phyloP scores from a whole-genome alignment of 177 flowering plant genomes.

The Telopea speciosissima region DNA sequence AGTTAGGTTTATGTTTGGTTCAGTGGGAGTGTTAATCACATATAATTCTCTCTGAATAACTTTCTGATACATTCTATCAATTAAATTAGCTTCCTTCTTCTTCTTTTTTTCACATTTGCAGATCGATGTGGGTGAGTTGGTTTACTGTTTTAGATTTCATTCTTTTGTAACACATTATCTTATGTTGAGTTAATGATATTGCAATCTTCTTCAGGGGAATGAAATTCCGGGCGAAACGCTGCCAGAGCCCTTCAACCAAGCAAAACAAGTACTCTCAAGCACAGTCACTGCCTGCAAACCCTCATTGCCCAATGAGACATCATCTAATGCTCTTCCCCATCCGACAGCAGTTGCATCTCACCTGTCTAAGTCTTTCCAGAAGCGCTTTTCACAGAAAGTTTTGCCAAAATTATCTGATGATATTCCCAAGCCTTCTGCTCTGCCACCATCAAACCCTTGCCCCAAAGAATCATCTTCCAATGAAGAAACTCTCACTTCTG shows the following conservation, averaged over 20 bases:
- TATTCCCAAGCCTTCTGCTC: slow-evolving; percentile 2
- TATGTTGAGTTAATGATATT: too few relatives aligned
- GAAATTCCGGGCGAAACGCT: slow-evolving; percentile 65
- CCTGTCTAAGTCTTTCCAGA: slow-evolving; percentile 36
- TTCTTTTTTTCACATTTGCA: too few relatives aligned
- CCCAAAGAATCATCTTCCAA: slow-evolving; percentile 5
- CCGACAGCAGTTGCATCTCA: slow-evolving; percentile 32
- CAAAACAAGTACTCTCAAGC: slow-evolving; percentile 14
- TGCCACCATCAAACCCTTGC: slow-evolving; percentile 6
- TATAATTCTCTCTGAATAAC: too few relatives aligned
- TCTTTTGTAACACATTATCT: background rate
- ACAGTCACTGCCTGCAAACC: background rate
- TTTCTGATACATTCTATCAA: background rate
- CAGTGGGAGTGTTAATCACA: background rate
- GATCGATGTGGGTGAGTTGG: background rate
- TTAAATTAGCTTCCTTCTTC: too few relatives aligned
- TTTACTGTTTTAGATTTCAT: background rate
- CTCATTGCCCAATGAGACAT: slow-evolving; percentile 4
- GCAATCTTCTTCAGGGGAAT: slow-evolving; percentile 35
- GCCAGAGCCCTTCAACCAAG: slow-evolving; percentile 54
- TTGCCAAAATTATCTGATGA: slow-evolving; percentile 6
- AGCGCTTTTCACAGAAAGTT: slow-evolving; percentile 32
- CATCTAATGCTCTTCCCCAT: slow-evolving; percentile 10
- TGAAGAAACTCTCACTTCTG: too few relatives aligned
- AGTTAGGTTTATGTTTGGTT: background rate